Base-by-base conservation (phyloP, 2,329 filamentous ascomycete genomes). In the Colletotrichum salicis region DNA sequence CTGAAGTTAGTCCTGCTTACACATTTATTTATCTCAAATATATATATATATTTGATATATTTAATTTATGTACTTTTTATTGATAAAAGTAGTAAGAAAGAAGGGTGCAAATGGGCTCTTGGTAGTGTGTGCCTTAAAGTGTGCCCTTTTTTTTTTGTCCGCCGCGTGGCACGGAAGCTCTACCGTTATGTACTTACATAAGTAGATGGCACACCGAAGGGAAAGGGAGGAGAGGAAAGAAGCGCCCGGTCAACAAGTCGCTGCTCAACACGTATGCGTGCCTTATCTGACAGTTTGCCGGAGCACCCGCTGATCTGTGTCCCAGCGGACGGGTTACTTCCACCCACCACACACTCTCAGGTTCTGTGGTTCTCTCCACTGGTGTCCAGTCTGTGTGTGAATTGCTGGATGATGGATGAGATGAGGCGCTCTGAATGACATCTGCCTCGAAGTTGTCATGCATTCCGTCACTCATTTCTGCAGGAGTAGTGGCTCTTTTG, bases 271-370 rank as follows among this genome's bases (percentile, higher is more conserved):
- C 64, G 64, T 63, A 68, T 64, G 61, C 61, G 41, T 71, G 64
- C 64, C 58, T 71, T 68, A 68, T 71, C 64, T 67, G 64, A 57
- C 57, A 68, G 31, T 33, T 48, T 37, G 57, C 29, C 57, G 35
- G 51, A 19, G 68, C 64, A 67, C 51, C 33, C 31, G 37, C 66
- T 62, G 64, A 71, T 71, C 58, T 52, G 68, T 54, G 68, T 52
- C 52, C 64, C 64, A 27, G 52, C 24, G 41, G 55, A 62, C 58
- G 55, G 51, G 56, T 52, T 48, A 48, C 41, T 48, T 48, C 41
- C 41, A 48, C 19, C 41, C 41, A 37, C 22, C 33, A 29, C n/a
- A 37, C 29, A n/a, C 33, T 31, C 13, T 33, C 15, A n/a, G 27
- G 27, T 29, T 29, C 27, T 29, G 27, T 29, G 27, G 27, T 29